These are phyloP conservation scores for Williopsis jadinii DNA, from an alignment of 1,139 yeast species.

Conservation along the genomic window DNA sequence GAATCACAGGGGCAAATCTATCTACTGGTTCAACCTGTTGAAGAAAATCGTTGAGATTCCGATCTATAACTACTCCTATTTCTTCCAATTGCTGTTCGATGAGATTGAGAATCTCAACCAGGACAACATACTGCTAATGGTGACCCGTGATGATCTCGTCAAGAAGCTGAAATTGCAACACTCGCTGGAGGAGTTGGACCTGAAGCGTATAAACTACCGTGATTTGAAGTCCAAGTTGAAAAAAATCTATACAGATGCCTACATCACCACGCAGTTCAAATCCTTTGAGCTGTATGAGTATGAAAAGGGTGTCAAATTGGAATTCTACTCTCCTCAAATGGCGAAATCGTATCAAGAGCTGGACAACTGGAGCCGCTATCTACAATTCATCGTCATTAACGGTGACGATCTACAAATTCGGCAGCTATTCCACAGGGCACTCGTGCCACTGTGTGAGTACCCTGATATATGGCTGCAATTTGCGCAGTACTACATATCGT, in stretches of 20 bases:
- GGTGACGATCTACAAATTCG: slow-evolving; percentile 27
- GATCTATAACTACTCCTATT: slow-evolving; percentile 64
- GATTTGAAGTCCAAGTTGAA: slow-evolving; percentile 32
- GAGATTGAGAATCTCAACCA: slow-evolving; percentile 33
- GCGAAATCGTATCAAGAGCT: slow-evolving; percentile 38
- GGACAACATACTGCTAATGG: slow-evolving; percentile 24
- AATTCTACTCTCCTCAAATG: slow-evolving; percentile 41
- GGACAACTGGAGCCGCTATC: slow-evolving; percentile 52
- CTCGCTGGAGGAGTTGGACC: slow-evolving; percentile 11
- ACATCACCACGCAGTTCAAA: slow-evolving; percentile 53
- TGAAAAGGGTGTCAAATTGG: slow-evolving; percentile 51
- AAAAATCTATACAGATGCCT: slow-evolving; percentile 43
- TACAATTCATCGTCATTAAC: slow-evolving; percentile 45
- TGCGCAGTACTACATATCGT: slow-evolving; percentile 37
- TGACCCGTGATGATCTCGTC: slow-evolving; percentile 22
- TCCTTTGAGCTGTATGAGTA: slow-evolving; percentile 55
- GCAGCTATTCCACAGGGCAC: slow-evolving; percentile 50
- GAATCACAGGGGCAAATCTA: slow-evolving; percentile 30
- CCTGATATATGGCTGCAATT: slow-evolving; percentile 59
- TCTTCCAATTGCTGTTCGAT: slow-evolving; percentile 39
- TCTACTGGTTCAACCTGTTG: slow-evolving; percentile 41
- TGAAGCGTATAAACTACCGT: slow-evolving; percentile 22
- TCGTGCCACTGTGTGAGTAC: slow-evolving; percentile 45
- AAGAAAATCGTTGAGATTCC: slow-evolving; percentile 67
- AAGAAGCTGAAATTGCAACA: slow-evolving; percentile 24